phyloP scores from a whole-genome alignment of 2,329 filamentous ascomycete genomes.

The Fusarium poae region DNA sequence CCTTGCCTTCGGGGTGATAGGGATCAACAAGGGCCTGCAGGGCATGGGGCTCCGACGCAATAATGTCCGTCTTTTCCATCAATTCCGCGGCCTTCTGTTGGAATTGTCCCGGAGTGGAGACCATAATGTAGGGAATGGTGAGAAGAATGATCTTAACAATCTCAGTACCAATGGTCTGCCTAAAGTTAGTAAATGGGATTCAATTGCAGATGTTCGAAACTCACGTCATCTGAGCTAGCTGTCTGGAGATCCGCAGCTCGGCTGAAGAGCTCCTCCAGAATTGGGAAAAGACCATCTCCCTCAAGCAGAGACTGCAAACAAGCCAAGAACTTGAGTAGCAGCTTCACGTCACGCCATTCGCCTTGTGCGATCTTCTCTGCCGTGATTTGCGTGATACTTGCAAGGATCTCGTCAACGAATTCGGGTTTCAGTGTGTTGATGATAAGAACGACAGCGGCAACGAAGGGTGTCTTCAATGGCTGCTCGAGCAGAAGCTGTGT shows the following conservation, averaged over 20 bases:
- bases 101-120: slow-evolving; percentile 76
- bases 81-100: slow-evolving; percentile 81
- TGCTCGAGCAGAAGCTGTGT: slow-evolving; percentile 88
- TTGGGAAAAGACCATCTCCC: slow-evolving; percentile 85
- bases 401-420: slow-evolving; percentile 77
- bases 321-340: slow-evolving; percentile 88
- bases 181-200: slow-evolving; percentile 23
- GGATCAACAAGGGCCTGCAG: slow-evolving; percentile 89
- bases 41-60: slow-evolving; percentile 87
- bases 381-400: slow-evolving; percentile 69
- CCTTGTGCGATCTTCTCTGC: slow-evolving; percentile 78
- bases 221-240: slow-evolving; percentile 90
- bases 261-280: slow-evolving; percentile 90
- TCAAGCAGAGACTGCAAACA: slow-evolving; percentile 84
- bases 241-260: slow-evolving; percentile 94
- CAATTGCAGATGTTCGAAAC: slow-evolving; percentile 51
- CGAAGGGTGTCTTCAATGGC: slow-evolving; percentile 96
- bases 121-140: slow-evolving; percentile 91
- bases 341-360: slow-evolving; percentile 91
- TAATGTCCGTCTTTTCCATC: slow-evolving; percentile 94
- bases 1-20: slow-evolving; percentile 75
- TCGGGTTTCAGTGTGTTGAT: slow-evolving; percentile 83
- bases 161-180: slow-evolving; percentile 78
- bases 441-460: slow-evolving; percentile 84
- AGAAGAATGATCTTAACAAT: slow-evolving; percentile 96